These are phyloP conservation scores for Chaetomiaceae sp. DNA, from an alignment of 2,329 filamentous ascomycete species.

Conservation along the genomic window DNA sequence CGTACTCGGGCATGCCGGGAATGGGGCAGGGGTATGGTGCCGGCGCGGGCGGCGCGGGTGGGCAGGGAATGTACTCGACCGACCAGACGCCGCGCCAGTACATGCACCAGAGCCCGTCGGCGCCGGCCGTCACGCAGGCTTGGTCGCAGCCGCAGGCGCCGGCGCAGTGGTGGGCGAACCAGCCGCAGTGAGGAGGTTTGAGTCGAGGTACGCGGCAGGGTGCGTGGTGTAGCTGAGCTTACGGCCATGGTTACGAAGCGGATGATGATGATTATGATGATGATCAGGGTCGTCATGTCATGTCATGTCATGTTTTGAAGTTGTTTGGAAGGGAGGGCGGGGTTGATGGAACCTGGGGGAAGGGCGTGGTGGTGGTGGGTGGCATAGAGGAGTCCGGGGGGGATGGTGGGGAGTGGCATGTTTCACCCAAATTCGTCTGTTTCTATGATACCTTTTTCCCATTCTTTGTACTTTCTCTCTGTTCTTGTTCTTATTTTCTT, in stretches of 20 bases:
- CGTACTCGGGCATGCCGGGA: slow-evolving; percentile 59
- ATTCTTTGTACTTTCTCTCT: slow-evolving; percentile 2
- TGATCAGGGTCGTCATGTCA: too few species aligned
- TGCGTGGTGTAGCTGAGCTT: too few species aligned
- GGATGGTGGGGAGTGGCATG: too few species aligned
- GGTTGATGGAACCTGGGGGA: neutral
- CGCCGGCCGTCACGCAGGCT: slow-evolving; percentile 46
- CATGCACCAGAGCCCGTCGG: slow-evolving; percentile 58
- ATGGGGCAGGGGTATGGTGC: slow-evolving; percentile 54
- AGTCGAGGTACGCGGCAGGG: too few species aligned
- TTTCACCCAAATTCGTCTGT: neutral
- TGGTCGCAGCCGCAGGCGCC: slow-evolving; percentile 58
- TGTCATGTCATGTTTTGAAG: neutral
- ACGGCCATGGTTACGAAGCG: too few species aligned
- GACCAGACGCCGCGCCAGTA: slow-evolving; percentile 63
- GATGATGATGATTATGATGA: too few species aligned
- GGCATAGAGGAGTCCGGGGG: slow-evolving; percentile 10
- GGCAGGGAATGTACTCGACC: slow-evolving; percentile 54
- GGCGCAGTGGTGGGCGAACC: slow-evolving; percentile 52
- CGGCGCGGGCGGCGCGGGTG: slow-evolving; percentile 37
- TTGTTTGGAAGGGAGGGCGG: neutral
- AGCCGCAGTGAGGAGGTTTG: slow-evolving; percentile 36
- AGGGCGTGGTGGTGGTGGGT: neutral
- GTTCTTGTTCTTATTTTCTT: neutral
- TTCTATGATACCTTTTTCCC: slow-evolving; percentile 11